A percentile compares a stretch with the other conserved stretches of the same genome.
These are phyloP conservation scores for Oenanthe javanica DNA, from an alignment of 140 eudicot species.

Conservation along the genomic window DNA sequence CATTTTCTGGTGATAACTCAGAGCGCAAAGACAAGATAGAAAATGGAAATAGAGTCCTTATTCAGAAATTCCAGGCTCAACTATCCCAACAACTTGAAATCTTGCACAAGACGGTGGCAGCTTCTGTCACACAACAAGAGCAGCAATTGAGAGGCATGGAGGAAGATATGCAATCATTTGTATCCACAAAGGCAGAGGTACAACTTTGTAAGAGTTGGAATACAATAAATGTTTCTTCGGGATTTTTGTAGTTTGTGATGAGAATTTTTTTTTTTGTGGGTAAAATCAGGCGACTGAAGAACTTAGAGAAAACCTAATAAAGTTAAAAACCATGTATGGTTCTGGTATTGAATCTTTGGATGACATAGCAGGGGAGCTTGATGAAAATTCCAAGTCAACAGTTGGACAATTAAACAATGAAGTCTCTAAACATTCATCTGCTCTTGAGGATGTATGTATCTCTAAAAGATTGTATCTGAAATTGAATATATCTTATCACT, in stretches of 20 bases:
- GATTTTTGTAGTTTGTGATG: background rate
- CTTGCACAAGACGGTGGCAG: constrained; percentile 78
- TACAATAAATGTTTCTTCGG: background rate
- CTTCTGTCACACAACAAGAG: constrained; percentile 86
- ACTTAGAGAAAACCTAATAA: constrained; percentile 57
- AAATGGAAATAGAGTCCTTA: constrained; percentile 74
- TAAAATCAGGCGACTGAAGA: constrained; percentile 72
- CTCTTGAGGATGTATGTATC: constrained; percentile 65
- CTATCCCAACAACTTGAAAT: constrained; percentile 75
- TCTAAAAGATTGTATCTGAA: background rate
- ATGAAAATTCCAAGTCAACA: constrained; percentile 64
- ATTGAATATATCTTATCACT: background rate
- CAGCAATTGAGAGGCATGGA: constrained; percentile 81
- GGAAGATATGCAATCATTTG: constrained; percentile 95
- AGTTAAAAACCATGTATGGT: constrained; percentile 68
- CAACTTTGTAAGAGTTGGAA: background rate
- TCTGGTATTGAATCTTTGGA: constrained; percentile 76
- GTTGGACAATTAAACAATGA: constrained; percentile 65
- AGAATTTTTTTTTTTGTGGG: constrained; percentile 1
- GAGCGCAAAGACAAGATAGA: constrained; percentile 98
- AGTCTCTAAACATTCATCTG: constrained; percentile 83
- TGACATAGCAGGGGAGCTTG: constrained; percentile 77
- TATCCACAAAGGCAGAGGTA: constrained; percentile 82
- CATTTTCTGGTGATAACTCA: constrained; percentile 13
- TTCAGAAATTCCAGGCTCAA: constrained; percentile 70